A percentile compares a stretch with the other conserved stretches of the same genome.
These are phyloP conservation scores for Talaromyces sp. DNA, from an alignment of 2,329 filamentous ascomycete species.

Conservation along the genomic window DNA sequence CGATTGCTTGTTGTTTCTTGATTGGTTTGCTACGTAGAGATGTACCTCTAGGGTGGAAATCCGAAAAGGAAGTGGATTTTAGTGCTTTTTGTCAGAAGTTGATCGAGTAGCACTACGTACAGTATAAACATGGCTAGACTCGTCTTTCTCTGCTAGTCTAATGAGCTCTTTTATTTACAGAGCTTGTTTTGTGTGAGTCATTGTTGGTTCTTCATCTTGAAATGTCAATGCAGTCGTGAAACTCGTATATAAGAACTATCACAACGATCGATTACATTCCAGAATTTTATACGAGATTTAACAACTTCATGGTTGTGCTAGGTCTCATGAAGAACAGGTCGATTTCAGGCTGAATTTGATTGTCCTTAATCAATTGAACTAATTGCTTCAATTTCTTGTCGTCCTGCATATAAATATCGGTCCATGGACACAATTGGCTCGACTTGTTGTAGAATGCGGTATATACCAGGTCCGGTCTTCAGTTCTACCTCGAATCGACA, in stretches of 20 bases:
- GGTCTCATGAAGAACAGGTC: neutral
- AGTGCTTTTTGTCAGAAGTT: neutral
- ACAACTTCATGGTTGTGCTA: neutral
- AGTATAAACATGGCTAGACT: neutral
- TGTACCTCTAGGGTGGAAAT: neutral
- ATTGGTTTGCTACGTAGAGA: neutral
- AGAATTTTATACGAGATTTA: neutral
- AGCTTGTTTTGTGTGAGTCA: neutral
- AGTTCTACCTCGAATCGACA: neutral
- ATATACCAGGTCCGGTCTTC: neutral
- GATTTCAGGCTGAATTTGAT: neutral
- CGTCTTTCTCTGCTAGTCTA: neutral
- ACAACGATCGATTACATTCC: neutral
- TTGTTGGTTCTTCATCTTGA: neutral
- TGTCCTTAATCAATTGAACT: neutral
- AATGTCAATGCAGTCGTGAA: neutral
- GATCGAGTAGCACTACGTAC: neutral
- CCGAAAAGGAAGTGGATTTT: neutral
- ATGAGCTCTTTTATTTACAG: neutral
- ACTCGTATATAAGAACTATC: neutral
- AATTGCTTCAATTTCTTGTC: neutral
- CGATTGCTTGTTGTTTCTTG: neutral
- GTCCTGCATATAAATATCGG: neutral
- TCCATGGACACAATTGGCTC: neutral
- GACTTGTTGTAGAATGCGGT: conserved; percentile 3